Evolutionary conservation across 176 grass and related monocot genomes (phyloP).

Genomic region (Ananas comosus): DNA sequence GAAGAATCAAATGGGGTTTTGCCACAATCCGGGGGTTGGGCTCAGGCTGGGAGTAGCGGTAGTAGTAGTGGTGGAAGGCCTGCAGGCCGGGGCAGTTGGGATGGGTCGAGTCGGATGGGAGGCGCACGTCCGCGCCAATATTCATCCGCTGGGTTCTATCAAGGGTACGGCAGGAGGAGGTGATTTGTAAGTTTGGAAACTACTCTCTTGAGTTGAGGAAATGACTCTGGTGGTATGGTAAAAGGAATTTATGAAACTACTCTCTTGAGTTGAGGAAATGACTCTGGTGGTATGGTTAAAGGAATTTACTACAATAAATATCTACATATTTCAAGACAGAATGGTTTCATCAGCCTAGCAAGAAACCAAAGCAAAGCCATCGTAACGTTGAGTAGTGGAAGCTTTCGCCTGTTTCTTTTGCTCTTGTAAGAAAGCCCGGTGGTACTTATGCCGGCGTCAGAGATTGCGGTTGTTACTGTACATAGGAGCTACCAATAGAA

Average conservation of each 20-base stretch:
- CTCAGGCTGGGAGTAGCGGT: slow-evolving; percentile 35
- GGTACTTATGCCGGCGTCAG: background rate
- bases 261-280: background rate
- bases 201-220: background rate
- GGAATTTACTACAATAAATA: background rate
- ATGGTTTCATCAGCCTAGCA: background rate
- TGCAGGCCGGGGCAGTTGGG: slow-evolving; percentile 55
- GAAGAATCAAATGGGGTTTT: slow-evolving; percentile 67
- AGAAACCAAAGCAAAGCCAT: background rate
- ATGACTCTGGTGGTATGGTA: background rate
- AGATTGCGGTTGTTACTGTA: background rate
- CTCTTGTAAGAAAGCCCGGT: background rate
- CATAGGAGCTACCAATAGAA: background rate
- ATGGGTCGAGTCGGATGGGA: slow-evolving; percentile 35
- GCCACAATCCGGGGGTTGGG: slow-evolving; percentile 46
- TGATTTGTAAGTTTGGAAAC: slow-evolving; percentile 20
- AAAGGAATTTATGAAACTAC: background rate
- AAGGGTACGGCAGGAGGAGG: slow-evolving; percentile 76
- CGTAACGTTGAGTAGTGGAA: background rate
- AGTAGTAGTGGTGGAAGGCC: slow-evolving; percentile 44
- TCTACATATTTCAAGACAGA: background rate
- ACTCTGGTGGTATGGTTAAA: background rate
- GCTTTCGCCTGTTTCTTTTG: background rate
- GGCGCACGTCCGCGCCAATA: slow-evolving; percentile 42
- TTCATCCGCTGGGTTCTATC: slow-evolving; percentile 66